These are phyloP conservation scores for Lunularia cruciata DNA, from an alignment of 225 moss, liverwort and hornwort species.

Conservation along the genomic window DNA sequence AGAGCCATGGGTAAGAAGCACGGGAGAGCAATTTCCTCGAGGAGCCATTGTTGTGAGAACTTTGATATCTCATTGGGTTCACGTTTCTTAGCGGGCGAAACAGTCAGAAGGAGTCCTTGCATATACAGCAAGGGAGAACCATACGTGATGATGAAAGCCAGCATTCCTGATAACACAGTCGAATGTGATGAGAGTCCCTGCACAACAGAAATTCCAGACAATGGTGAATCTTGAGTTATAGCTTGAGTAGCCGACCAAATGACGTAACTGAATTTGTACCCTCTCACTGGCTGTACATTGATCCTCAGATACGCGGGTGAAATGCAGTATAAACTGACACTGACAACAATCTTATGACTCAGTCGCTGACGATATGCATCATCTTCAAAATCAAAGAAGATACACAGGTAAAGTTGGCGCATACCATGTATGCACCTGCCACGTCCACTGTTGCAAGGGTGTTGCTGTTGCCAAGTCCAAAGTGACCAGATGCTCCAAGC, in stretches of 20 bases:
- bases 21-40: conserved; percentile 61
- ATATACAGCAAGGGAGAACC: conserved; percentile 78
- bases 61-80: conserved; percentile 12
- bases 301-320: too few relatives aligned
- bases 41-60: conserved; percentile 50
- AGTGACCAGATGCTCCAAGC: conserved; percentile 83
- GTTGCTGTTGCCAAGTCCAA: conserved; percentile 88
- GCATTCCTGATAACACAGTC: conserved; percentile 63
- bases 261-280: too few relatives aligned
- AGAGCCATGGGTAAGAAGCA: conserved; percentile 67
- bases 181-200: conserved; percentile 89
- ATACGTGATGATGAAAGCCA: conserved; percentile 78
- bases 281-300: too few relatives aligned
- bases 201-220: too few relatives aligned
- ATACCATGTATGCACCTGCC: conserved; percentile 82
- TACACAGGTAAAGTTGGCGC: too few relatives aligned
- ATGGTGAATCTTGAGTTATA: too few relatives aligned
- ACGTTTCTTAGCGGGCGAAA: conserved; percentile 23
- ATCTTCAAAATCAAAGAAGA: too few relatives aligned
- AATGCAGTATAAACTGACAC: too few relatives aligned
- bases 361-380: too few relatives aligned
- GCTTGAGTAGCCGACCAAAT: too few relatives aligned
- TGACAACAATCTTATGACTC: too few relatives aligned
- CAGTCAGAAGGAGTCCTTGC: conserved; percentile 54
- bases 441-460: conserved; percentile 92